Base-by-base conservation (phyloP, 2,329 filamentous ascomycete species). In the Neodidymelliopsis sp. region DNA sequence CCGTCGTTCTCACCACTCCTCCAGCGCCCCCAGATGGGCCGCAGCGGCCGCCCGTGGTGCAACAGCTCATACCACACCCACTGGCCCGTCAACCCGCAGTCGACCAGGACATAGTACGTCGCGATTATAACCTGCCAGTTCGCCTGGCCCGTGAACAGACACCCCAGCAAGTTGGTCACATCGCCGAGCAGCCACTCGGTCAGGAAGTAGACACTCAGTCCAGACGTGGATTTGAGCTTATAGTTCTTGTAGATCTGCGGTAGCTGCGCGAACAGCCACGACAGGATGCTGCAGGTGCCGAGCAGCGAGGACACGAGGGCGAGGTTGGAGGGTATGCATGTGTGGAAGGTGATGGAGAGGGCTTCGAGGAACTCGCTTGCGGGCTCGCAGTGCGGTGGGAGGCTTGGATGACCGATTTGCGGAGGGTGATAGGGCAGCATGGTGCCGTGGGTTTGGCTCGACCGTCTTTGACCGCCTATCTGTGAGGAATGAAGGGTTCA, bases 211-310 rank as follows among this genome's bases (percentile, higher is more conserved):
- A 85, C 80, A 4, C 83, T 86, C 27, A 88, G 67, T 0, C 85
- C 85, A 1, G 84, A 84, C 0, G 85, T 86, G 10, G 84, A 87
- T 61, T 84, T 79, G 15, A 86, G 68, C 41, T 77, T 77, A 65
- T 84, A 83, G 65, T 88, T 88, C 74, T 87, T 87, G 73, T 83
- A 85, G 54, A 88, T 86, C 62, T 88, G 85, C 2, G 85, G 85
- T 20, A 88, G 74, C 67, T 88, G 85, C 10, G 85, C 85, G 65
- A 87, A 88, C 2, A 88, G 77, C 85, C 85, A 88, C 31, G 84
- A 82, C 39, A 85, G 59, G 52, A 88, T 88, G 62, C 84, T 87
- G 52, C 84, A 73, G 0, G 77, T 79, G 15, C 85, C 85, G 42
- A 87, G 76, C 2, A 80, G 54, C 5, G 82, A 84, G 16, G 85